Evolutionary conservation across 768 basidiomycete species (phyloP), one percentile per base, ranked within the genome.

Genomic region (Amanita thiersii): DNA sequence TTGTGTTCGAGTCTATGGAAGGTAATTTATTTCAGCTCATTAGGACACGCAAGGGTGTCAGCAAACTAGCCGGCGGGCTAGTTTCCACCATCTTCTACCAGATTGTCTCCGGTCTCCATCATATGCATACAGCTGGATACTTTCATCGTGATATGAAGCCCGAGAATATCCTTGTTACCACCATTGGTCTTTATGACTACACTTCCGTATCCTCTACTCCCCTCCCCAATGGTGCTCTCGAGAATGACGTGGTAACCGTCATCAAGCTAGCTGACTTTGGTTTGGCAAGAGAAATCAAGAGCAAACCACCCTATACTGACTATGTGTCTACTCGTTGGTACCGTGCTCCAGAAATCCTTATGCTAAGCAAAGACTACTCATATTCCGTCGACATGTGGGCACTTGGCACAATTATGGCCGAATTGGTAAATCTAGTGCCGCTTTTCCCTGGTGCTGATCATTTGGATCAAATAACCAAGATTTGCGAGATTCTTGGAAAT

Each of bases 81-180:
- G 85, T 94, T 47, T 87, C 91, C 17, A 89, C 86, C 53, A 91
- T 97, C 52, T 97, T 96, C 60, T 80, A 76, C 44, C 96, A 99
- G 63, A 86, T 93, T 54, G 79, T 89, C 33, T 68, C 77, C 11
- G 96, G 96, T 28, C 75, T 99, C 25, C 71, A 90, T 55, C 96
- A 99, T 61, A 90, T 97, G 50, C 96, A 99, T 62, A 59, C 70
- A 10, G 70, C 81, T 21, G 96, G 94, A 25, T 99, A 94, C 64
- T 99, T 99, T 63, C 96, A 99, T 63, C 87, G 96, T 37, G 96
- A 99, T 61, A 96, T 99, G 91, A 99, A 99, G 63, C 96, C 96
- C 26, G 96, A 99, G 62, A 99, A 99, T 54, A 84, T 98, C 5
- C 79, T 99, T 39, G 96, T 99, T 52, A 98, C 96, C 12, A 98